Evolutionary conservation across 495 filamentous ascomycete species (phyloP), one percentile per base, ranked within the genome.

Genomic region (Daldinia caldariorum): DNA sequence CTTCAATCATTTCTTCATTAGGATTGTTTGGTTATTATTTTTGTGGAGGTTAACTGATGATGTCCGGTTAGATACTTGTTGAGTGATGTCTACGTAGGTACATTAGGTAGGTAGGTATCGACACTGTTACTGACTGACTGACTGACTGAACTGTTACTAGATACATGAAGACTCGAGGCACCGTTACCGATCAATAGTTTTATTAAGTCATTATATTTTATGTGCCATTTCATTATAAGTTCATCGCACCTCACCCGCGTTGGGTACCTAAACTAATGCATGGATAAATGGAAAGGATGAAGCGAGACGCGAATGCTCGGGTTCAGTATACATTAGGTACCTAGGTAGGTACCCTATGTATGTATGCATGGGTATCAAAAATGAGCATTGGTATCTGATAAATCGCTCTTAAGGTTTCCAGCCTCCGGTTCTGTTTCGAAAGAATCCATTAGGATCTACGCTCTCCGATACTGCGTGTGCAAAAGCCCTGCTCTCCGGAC

Each of bases 361-460:
- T 3, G 26, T 26, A 38, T 31, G 22, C 14, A 16, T 45, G 43
- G 43, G 43, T 47, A 47, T 47, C 18, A 53, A 53, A 34, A 37
- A 7, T 13, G 18, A 16, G 20, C 18, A 51, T 5, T 0, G 6
- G 13, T n/a, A 9, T 9, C 34, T n/a, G n/a, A n/a, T n/a, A n/a
- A n/a, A n/a, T n/a, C n/a, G n/a, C n/a, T n/a, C n/a, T 66, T 49
- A 77, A 13, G 75, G 75, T 57, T 77, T 77, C 75, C 75, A 77
- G 0, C 86, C 86, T 20, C 83, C 83, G 9, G 82, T 87, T 57
- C 84, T 78, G 39, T 76, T 80, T 72, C 84, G 83, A 76, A 86
- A 87, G 72, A 88, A 83, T 1, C 78, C 73, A 14, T 84, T 73
- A 13, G 86, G 86, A 67, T 87, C 86, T 63, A 86, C 86, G 62